Evolutionary conservation across 768 basidiomycete species (phyloP).

Genomic region (Postia placenta): DNA sequence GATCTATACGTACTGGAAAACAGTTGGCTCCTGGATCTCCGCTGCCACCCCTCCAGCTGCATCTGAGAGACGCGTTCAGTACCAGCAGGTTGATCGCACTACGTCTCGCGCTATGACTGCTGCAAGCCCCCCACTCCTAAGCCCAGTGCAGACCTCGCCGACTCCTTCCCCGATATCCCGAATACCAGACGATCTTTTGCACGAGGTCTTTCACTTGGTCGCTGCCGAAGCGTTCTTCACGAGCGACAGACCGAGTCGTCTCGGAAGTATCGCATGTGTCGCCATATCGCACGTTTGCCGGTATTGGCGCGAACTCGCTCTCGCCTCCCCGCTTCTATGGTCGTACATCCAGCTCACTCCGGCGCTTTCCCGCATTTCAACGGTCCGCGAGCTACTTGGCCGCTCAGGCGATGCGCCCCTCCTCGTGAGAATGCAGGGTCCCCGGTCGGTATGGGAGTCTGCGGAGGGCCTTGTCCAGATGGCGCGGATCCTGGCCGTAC

Average conservation of each 20-base stretch:
- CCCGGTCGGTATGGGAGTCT: neutral
- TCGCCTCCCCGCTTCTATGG: neutral
- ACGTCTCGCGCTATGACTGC: no score
- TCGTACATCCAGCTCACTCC: neutral
- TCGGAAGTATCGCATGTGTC: neutral
- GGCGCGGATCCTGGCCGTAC: neutral
- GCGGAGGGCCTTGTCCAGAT: neutral
- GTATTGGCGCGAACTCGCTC: neutral
- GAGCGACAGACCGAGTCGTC: neutral
- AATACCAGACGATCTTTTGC: constrained; percentile 1
- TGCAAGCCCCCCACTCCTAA: no score
- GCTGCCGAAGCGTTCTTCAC: neutral
- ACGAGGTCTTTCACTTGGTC: neutral
- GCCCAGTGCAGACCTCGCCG: no score
- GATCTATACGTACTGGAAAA: no score
- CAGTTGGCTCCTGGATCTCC: no score
- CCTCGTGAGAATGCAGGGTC: neutral
- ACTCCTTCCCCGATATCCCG: no score
- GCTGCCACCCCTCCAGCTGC: no score
- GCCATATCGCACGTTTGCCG: neutral
- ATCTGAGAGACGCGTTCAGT: no score
- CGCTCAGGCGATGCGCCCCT: neutral
- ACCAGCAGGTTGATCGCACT: no score
- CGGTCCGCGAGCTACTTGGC: neutral
- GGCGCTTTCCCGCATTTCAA: neutral